Conservation (phyloP, 495 filamentous ascomycete genomes). For the Bombardia bombarda region DNA sequence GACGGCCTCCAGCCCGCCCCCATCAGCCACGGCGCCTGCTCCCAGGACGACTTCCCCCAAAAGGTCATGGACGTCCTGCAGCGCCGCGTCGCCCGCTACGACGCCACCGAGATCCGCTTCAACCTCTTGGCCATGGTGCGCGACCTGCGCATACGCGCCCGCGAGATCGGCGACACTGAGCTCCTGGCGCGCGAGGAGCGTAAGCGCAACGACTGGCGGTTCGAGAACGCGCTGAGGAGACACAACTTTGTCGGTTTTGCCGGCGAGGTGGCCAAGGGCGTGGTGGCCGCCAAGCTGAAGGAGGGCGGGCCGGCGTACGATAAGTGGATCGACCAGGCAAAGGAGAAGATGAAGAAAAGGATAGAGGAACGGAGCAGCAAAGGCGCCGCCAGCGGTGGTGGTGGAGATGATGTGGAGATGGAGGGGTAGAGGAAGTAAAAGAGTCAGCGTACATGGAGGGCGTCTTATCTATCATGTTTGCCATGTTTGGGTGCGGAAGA, state of each 20-base stretch:
- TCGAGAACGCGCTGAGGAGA: slow-evolving; percentile 87
- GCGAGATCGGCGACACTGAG: slow-evolving; percentile 77
- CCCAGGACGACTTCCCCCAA: slow-evolving; percentile 60
- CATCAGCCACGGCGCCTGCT: slow-evolving; percentile 75
- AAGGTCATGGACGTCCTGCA: slow-evolving; percentile 83
- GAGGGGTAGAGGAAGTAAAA: slow-evolving; percentile 21
- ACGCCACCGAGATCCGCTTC: slow-evolving; percentile 81
- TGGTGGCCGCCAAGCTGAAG: slow-evolving; percentile 61
- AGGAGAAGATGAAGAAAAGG: slow-evolving; percentile 60
- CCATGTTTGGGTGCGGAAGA: too few species aligned
- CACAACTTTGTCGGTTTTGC: slow-evolving; percentile 98
- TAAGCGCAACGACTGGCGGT: slow-evolving; percentile 81
- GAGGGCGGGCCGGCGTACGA: slow-evolving; percentile 59
- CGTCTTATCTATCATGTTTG: too few species aligned
- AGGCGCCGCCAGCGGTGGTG: slow-evolving; percentile 17
- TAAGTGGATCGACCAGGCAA: slow-evolving; percentile 72
- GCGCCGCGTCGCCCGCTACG: slow-evolving; percentile 77
- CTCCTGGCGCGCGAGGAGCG: slow-evolving; percentile 68
- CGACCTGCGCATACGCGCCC: slow-evolving; percentile 67
- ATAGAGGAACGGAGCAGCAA: slow-evolving; percentile 42
- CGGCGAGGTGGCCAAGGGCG: slow-evolving; percentile 81
- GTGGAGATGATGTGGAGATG: slow-evolving; percentile 37
- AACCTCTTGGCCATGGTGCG: slow-evolving; percentile 89
- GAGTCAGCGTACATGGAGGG: too few species aligned
- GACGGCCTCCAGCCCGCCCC: slow-evolving; percentile 91